A percentile compares a stretch with the other conserved stretches of the same genome.
phyloP scores from a whole-genome alignment of 1,139 yeast species.

The Saccharomyces pastorianus region DNA sequence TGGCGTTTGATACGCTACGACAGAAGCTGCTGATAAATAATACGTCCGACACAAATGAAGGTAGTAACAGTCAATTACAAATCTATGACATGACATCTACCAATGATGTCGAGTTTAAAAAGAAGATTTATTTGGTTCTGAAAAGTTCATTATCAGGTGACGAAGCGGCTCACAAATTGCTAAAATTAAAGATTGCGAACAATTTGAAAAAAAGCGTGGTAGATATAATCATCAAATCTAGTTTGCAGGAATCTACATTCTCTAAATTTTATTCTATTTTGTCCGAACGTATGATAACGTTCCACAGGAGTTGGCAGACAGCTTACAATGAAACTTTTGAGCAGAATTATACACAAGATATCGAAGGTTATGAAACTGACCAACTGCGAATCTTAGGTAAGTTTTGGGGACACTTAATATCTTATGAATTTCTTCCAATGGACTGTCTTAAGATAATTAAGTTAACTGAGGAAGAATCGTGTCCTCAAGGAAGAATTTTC shows the following conservation, averaged over 20 bases:
- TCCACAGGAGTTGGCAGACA: constrained; percentile 47
- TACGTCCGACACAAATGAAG: background rate
- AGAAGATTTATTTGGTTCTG: constrained; percentile 68
- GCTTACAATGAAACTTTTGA: constrained; percentile 48
- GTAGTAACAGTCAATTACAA: background rate
- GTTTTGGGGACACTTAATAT: constrained; percentile 78
- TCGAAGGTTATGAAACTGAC: constrained; percentile 64
- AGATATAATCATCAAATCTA: constrained; percentile 74
- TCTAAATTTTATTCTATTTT: constrained; percentile 79
- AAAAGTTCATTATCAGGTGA: constrained; percentile 93
- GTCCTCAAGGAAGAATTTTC: constrained; percentile 73
- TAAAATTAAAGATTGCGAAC: constrained; percentile 41
- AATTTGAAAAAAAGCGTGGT: constrained; percentile 42
- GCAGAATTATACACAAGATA: constrained; percentile 43
- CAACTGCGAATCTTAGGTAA: constrained; percentile 74
- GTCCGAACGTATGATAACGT: constrained; percentile 55
- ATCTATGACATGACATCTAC: constrained; percentile 60
- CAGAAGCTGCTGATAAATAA: background rate
- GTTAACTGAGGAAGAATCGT: constrained; percentile 66
- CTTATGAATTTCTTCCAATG: constrained; percentile 65
- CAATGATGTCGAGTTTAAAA: constrained; percentile 55
- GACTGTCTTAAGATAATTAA: constrained; percentile 43
- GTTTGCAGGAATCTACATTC: constrained; percentile 82
- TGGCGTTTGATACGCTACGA: background rate
- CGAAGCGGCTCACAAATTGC: constrained; percentile 83